Evolutionary conservation across 2,329 filamentous ascomycete species (phyloP), one percentile per base, ranked within the genome.

Genomic region (Cercospora brassicicola): DNA sequence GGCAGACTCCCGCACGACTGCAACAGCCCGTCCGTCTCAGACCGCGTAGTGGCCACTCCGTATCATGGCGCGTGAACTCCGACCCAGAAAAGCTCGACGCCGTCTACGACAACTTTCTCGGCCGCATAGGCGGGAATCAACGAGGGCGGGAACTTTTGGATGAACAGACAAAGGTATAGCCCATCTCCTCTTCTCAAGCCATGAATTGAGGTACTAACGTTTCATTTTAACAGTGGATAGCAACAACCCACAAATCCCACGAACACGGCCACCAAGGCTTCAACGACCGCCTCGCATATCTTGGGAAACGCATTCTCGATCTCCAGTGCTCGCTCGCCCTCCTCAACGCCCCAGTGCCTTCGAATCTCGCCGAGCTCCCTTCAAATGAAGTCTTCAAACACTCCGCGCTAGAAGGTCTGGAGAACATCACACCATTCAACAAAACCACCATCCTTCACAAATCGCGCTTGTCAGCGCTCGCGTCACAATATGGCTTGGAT

Each of bases 191-290:
- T 11, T 33, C 20, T 10, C 42, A 36, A 5, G 7, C 18, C 8
- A 62, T 7, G 18, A 62, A 18, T 18, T 39, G 9, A 33, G 10
- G 31, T 33, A 33, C 20, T 23, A 8, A n/a, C 45, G 5, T 59
- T n/a, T 28, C 67, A 10, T 11, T 10, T 11, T 31, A 18, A 63
- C 66, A 78, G 83, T 99, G 95, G 95, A 84, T 98, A 76, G 94
- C 94, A 31, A 88, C 99, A 65, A 99, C 95, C 72, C 95, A 98
- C 81, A 98, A 98, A 87, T 97, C 93, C 81, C 98, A 97, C 77
- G 94, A 99, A 78, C 93, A 98, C 78, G 95, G 94, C 62, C 86
- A 93, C 76, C 90, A 94, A 84, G 94, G 94, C 0, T 97, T 94
- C 82, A 99, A 99, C 79, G 94, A 97, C 76, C 88, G 92, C 70